Percentiles rank a stretch among this genome's conserved stretches.
phyloP scores from a whole-genome alignment of 257 asterid species.

The Ophiorrhiza pumila region DNA sequence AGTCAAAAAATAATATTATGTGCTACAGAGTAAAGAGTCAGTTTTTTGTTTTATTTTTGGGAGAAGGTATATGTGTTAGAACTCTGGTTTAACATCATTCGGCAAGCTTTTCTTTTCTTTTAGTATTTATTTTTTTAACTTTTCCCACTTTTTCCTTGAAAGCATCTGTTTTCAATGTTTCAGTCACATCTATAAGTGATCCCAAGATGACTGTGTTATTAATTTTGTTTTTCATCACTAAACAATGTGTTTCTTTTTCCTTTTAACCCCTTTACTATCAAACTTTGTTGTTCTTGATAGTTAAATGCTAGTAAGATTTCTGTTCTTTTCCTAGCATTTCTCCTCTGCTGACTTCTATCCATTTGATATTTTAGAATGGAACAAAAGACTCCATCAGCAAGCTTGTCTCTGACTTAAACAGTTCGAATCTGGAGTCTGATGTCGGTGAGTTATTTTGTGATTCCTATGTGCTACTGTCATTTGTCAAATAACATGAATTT shows the following conservation, averaged over 20 bases:
- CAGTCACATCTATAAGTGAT: neutral
- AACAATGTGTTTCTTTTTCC: neutral
- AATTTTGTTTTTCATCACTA: neutral
- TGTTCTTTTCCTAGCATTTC: constrained; percentile 14
- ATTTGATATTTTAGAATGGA: constrained; percentile 56
- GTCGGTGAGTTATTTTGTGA: constrained; percentile 56
- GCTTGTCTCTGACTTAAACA: constrained; percentile 77
- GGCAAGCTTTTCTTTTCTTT: neutral
- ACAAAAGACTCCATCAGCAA: constrained; percentile 81
- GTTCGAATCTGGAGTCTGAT: constrained; percentile 74
- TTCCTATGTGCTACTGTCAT: neutral
- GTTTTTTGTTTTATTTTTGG: too few relatives aligned
- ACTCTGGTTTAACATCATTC: neutral
- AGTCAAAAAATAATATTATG: too few relatives aligned
- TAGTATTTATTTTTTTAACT: too few relatives aligned
- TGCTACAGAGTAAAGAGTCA: too few relatives aligned
- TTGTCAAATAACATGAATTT: neutral
- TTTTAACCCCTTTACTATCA: neutral
- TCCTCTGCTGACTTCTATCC: constrained; percentile 21
- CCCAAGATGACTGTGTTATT: neutral
- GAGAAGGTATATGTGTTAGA: neutral
- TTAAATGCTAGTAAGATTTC: neutral
- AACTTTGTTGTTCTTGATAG: neutral
- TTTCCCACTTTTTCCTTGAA: too few relatives aligned
- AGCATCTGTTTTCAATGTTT: neutral